These are phyloP conservation scores for Melocanna baccifera DNA, from an alignment of 176 grass and related monocot species.

Conservation along the genomic window DNA sequence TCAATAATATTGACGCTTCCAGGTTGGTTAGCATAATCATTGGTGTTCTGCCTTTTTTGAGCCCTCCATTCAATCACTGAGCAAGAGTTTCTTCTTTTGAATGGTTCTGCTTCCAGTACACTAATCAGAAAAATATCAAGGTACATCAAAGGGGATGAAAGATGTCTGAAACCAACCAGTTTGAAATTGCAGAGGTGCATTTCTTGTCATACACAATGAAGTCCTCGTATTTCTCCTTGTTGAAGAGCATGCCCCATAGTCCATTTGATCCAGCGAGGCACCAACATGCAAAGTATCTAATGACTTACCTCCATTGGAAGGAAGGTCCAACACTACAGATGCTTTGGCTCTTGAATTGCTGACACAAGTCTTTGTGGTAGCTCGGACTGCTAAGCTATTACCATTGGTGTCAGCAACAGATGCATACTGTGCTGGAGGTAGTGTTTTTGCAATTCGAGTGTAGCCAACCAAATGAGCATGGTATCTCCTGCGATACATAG, in stretches of 20 bases:
- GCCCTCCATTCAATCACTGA: conserved; percentile 10
- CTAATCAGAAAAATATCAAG: conserved; percentile 36
- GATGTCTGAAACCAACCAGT: conserved; percentile 37
- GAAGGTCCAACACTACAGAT: conserved; percentile 16
- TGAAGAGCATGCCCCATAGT: background rate
- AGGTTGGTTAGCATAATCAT: background rate
- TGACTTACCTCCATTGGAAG: conserved; percentile 29
- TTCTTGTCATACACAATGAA: background rate
- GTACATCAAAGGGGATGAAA: background rate
- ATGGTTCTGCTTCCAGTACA: conserved; percentile 20
- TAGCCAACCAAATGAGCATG: conserved; percentile 37
- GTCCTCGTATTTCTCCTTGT: conserved; percentile 1
- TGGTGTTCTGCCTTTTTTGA: conserved; percentile 28
- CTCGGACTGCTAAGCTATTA: conserved; percentile 19
- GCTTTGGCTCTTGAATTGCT: background rate
- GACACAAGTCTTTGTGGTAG: background rate
- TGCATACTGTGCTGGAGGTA: conserved; percentile 17
- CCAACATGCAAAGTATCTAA: conserved; percentile 15
- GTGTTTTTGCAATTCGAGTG: background rate
- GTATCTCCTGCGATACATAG: conserved; percentile 23
- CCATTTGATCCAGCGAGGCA: conserved; percentile 15
- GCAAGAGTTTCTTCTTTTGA: conserved; percentile 5
- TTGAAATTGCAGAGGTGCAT: conserved; percentile 13
- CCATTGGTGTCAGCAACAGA: background rate
- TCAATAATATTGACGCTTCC: background rate